Evolutionary conservation across 495 filamentous ascomycete genomes (phyloP), one percentile per base, ranked within the genome.

Genomic region (Chaetomium tenue): DNA sequence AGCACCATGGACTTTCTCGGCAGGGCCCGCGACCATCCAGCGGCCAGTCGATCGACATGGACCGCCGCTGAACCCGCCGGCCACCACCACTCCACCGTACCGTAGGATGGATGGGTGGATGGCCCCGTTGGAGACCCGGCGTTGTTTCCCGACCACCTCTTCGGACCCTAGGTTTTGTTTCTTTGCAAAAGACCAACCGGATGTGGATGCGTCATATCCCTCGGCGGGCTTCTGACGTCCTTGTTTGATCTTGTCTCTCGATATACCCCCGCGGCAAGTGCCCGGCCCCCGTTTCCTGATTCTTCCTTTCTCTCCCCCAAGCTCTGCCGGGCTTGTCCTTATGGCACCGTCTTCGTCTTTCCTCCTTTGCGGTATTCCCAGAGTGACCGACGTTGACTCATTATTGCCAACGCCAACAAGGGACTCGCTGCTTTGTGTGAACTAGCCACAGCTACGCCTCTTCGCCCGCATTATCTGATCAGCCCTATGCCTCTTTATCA

Each of bases 241-340:
- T n/a, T 50, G 30, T 33, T 20, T 20, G 26, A 13, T 61, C 4
- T 23, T 53, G 40, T 51, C 51, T 51, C 51, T 54, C 47, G 42
- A 66, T 66, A 66, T 66, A 63, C 65, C 44, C 42, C 48, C 54
- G 16, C 26, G 52, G 30, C 50, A 25, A 53, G 63, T 46, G 63
- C 56, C 44, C 46, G 53, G 16, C 7, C n/a, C 46, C 40, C 48
- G 20, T 5, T 20, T 26, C 33, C 44, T 59, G 2, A 28, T 37
- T 47, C 37, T 53, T 39, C 20, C 56, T 33, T 58, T 64, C 53
- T 39, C 44, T 0, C 51, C 16, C 28, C 42, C 47, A 28, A 44
- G 20, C 56, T 60, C 42, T n/a, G 44, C 18, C 33, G 23, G 39
- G 37, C 48, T 33, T 50, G 13, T n/a, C 3, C 52, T 63, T 42